Evolutionary conservation across 345 rosid genomes (phyloP).

Genomic region (Excoecaria cochinchinensis): DNA sequence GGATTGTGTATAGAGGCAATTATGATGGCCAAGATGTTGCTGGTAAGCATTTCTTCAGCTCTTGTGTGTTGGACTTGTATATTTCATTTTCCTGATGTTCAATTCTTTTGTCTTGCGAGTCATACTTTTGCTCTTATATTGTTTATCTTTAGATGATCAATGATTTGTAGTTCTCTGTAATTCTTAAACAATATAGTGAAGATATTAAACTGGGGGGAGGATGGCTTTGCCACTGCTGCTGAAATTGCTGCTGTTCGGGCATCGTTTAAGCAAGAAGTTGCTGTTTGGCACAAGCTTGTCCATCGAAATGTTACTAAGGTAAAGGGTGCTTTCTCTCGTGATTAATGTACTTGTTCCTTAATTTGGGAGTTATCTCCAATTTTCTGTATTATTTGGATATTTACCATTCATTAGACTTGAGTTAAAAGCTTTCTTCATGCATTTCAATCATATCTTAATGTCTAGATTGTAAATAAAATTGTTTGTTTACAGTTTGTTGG

Average conservation of each 20-base stretch:
- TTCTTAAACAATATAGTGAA: conserved; percentile 23
- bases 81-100: not conserved
- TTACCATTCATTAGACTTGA: not conserved
- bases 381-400: not conserved
- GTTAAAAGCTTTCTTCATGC: conserved; percentile 2
- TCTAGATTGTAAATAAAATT: conserved; percentile 10
- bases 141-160: not conserved
- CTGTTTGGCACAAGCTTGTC: conserved; percentile 38
- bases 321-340: not conserved
- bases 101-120: not conserved
- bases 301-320: conserved; percentile 37
- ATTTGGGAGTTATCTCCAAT: not conserved
- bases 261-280: conserved; percentile 36
- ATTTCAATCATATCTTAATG: not conserved
- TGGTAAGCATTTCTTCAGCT: conserved; percentile 14
- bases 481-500: conserved; percentile 28
- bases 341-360: too few relatives aligned
- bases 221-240: conserved; percentile 34
- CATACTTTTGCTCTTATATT: not conserved
- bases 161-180: not conserved
- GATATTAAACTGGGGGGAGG: conserved; percentile 38
- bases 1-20: conserved; percentile 34
- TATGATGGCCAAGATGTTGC: conserved; percentile 39
- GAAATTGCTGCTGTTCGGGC: conserved; percentile 36
- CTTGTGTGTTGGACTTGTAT: too few relatives aligned